Evolutionary conservation across 1,139 yeast species (phyloP).

Genomic region (Suhomyces guaymorum): DNA sequence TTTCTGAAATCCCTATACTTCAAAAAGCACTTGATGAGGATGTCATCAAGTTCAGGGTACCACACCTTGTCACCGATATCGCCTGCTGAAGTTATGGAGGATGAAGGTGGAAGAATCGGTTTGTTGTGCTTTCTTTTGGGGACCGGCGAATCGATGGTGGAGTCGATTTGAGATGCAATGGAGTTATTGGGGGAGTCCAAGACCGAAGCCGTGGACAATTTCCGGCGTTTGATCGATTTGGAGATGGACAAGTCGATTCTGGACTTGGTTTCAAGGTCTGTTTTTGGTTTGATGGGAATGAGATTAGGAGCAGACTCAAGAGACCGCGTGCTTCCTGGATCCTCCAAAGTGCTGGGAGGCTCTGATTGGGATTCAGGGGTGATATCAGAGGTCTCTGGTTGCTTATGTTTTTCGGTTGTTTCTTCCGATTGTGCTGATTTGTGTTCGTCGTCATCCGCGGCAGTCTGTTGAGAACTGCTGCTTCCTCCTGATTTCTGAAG

Average conservation of each 20-base stretch:
- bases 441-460: neutral
- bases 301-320: slow-evolving; percentile 14
- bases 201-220: slow-evolving; percentile 12
- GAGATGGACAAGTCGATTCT: slow-evolving; percentile 11
- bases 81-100: slow-evolving; percentile 4
- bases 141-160: slow-evolving; percentile 38
- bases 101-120: neutral
- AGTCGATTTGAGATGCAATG: slow-evolving; percentile 41
- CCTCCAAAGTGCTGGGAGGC: no score
- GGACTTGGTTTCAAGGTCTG: slow-evolving; percentile 7
- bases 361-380: no score
- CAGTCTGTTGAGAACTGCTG: neutral
- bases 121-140: slow-evolving; percentile 15
- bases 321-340: no score
- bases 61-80: slow-evolving; percentile 31
- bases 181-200: slow-evolving; percentile 39
- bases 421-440: neutral
- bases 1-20: slow-evolving; percentile 39
- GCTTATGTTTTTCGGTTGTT: no score
- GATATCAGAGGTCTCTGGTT: neutral
- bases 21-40: slow-evolving; percentile 36
- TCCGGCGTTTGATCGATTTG: slow-evolving; percentile 15
- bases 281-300: slow-evolving; percentile 11
- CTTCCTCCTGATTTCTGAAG: slow-evolving; percentile 10
- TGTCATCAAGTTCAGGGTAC: slow-evolving; percentile 40